These are phyloP conservation scores for Poteriospumella lacustris DNA, from an alignment of 108 stramenopile genomes.

Conservation along the genomic window DNA sequence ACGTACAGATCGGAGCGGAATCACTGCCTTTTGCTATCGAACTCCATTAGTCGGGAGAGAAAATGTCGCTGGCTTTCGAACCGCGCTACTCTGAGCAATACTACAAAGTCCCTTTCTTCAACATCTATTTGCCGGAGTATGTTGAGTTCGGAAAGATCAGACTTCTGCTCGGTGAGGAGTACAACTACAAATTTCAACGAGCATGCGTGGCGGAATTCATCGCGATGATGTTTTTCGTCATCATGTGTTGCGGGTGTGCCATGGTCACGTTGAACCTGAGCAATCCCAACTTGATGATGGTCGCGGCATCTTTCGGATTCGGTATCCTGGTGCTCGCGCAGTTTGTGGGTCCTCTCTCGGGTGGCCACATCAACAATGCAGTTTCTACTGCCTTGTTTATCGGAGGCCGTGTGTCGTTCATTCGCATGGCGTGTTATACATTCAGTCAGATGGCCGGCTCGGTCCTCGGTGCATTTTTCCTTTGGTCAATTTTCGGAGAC, in stretches of 20 bases:
- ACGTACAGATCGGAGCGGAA: too few relatives aligned
- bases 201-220: conserved; percentile 23
- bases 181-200: conserved; percentile 11
- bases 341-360: conserved; percentile 31
- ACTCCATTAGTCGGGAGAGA: too few relatives aligned
- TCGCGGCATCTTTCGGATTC: conserved; percentile 25
- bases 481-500: not conserved
- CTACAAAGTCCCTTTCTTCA: not conserved
- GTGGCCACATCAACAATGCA: conserved; percentile 34
- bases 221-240: conserved; percentile 24
- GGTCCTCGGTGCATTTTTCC: conserved; percentile 7
- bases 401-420: not conserved
- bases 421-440: conserved; percentile 18
- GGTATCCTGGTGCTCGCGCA: conserved; percentile 29
- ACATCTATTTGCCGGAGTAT: not conserved
- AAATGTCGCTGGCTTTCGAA: too few relatives aligned
- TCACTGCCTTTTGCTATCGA: too few relatives aligned
- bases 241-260: conserved; percentile 30
- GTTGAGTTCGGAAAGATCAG: not conserved
- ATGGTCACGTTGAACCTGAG: conserved; percentile 18
- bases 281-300: conserved; percentile 20
- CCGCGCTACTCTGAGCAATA: not conserved
- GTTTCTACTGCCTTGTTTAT: not conserved
- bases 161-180: not conserved
- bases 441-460: conserved; percentile 18